These are phyloP conservation scores for Clavispora carvajalis DNA, from an alignment of 805 yeast species.

Conservation along the genomic window DNA sequence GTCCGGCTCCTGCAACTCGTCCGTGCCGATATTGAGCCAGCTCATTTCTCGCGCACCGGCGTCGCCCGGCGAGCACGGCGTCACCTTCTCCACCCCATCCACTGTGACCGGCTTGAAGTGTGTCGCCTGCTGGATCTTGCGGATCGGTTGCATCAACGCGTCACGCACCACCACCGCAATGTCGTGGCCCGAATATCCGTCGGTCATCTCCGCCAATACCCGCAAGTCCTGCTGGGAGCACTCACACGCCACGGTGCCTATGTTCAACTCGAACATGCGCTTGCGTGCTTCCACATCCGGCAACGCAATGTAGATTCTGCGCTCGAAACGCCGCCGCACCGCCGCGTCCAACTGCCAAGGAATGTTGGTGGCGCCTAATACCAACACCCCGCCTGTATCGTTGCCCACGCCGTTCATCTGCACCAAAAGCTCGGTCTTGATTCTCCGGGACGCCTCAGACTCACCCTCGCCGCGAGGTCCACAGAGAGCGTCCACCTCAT, in stretches of 20 bases:
- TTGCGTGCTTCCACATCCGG: conserved; percentile 93
- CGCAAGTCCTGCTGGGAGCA: conserved; percentile 69
- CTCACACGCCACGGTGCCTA: conserved; percentile 83
- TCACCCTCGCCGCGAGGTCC: conserved; percentile 99
- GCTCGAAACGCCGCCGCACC: conserved; percentile 91
- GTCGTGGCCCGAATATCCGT: conserved; percentile 97
- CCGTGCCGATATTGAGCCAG: conserved; percentile 89
- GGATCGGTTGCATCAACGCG: conserved; percentile 95
- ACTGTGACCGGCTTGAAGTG: conserved; percentile 72
- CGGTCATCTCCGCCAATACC: conserved; percentile 85
- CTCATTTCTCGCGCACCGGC: conserved; percentile 77
- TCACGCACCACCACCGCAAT: conserved; percentile 94
- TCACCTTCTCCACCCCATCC: conserved; percentile 44
- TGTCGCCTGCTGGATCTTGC: conserved; percentile 93
- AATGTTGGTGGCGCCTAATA: conserved; percentile 94
- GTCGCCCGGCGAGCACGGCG: conserved; percentile 99
- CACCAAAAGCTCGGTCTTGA: conserved; percentile 90
- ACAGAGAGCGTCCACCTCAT: conserved; percentile 96
- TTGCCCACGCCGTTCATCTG: conserved; percentile 99
- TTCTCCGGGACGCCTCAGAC: conserved; percentile 92
- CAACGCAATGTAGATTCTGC: conserved; percentile 88
- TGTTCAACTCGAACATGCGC: conserved; percentile 89
- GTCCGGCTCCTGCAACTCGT: conserved; percentile 86
- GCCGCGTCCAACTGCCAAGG: conserved; percentile 99
- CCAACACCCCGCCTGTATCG: conserved; percentile 87